Percentiles rank a stretch among this genome's conserved stretches.
phyloP scores from a whole-genome alignment of 768 basidiomycete species.

The Phaeotremella skinneri region DNA sequence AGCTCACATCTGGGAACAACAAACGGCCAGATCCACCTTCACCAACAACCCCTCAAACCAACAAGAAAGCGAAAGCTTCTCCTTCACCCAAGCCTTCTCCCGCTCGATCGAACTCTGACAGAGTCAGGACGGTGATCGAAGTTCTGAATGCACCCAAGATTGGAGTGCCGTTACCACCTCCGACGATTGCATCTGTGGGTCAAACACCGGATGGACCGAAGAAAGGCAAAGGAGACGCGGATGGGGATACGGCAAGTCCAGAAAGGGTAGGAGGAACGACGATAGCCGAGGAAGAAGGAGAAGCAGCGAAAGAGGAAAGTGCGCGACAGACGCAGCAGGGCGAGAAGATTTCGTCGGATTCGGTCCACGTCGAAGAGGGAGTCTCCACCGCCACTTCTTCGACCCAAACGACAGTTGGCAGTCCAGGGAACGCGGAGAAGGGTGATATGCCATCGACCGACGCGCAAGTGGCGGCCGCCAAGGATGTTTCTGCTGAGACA shows the following conservation, averaged over 20 bases:
- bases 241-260: neutral
- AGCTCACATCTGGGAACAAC: constrained; percentile 4
- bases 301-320: neutral
- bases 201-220: neutral
- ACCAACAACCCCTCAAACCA: constrained; percentile 25
- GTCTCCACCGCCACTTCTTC: no score
- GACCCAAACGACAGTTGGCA: no score
- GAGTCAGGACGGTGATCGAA: constrained; percentile 33
- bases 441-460: neutral
- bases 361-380: no score
- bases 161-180: constrained; percentile 19
- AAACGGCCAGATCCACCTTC: constrained; percentile 40
- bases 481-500: neutral
- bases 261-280: no score
- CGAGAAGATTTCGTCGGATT: no score
- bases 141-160: constrained; percentile 38
- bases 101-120: constrained; percentile 1
- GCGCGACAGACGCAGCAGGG: neutral
- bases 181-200: neutral
- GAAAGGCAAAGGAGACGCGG: constrained; percentile 5
- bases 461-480: no score
- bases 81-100: constrained; percentile 7
- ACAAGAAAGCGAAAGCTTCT: constrained; percentile 17
- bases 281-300: neutral
- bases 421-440: no score